A percentile compares a stretch with the other conserved stretches of the same genome.
Evolutionary conservation across 495 filamentous ascomycete genomes (phyloP).

Genomic region (Jackrogersella multiformis): DNA sequence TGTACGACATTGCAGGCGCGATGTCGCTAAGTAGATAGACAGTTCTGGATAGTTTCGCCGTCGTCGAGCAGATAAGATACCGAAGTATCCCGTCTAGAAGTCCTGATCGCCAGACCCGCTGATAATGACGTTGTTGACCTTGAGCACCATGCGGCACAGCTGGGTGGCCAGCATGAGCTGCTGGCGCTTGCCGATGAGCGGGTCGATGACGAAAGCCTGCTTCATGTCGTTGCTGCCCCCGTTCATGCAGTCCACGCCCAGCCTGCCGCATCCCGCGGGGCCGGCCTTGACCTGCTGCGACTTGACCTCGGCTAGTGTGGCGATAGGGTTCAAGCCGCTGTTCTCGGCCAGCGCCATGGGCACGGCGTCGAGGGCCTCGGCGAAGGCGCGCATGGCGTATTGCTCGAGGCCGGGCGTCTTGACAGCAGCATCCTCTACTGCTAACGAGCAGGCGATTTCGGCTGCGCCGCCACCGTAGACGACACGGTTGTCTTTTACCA

Average conservation of each 20-base stretch:
- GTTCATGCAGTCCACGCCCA: conserved; percentile 98
- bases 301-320: conserved; percentile 94
- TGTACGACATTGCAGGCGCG: no score
- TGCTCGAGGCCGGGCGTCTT: conserved; percentile 97
- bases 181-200: conserved; percentile 95
- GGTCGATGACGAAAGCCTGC: conserved; percentile 97
- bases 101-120: conserved; percentile 91
- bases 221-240: conserved; percentile 95
- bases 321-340: conserved; percentile 93
- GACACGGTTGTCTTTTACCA: conserved; percentile 94
- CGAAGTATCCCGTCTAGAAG: conserved; percentile 66
- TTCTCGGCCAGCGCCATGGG: conserved; percentile 99
- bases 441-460: conserved; percentile 96
- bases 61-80: no score
- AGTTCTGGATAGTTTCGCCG: no score
- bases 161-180: conserved; percentile 96
- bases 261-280: conserved; percentile 67
- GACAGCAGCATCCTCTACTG: conserved; percentile 93
- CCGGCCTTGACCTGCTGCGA: conserved; percentile 93
- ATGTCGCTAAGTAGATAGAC: no score
- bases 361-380: conserved; percentile 91
- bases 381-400: conserved; percentile 98
- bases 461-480: conserved; percentile 99
- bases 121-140: conserved; percentile 97
- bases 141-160: conserved; percentile 98